Conservation (phyloP, 164 flowering plant genomes). For the Akebia trifoliata region DNA sequence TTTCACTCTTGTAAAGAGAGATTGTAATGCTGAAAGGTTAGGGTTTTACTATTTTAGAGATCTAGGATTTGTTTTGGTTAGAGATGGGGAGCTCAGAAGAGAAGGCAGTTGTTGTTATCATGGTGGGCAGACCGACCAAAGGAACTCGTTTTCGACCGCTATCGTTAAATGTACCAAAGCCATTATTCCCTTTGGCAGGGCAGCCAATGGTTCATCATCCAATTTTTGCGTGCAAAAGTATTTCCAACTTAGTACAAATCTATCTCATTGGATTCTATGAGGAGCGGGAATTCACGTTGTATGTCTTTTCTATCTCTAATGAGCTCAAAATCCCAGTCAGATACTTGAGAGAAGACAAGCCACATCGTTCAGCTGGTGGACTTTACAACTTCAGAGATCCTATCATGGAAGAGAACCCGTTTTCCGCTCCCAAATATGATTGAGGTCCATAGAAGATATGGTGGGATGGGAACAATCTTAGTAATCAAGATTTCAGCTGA, state of each 20-base stretch:
- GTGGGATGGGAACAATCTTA: constrained; percentile 91
- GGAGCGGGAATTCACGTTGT: constrained; percentile 93
- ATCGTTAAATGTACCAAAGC: constrained; percentile 87
- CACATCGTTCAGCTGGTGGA: constrained; percentile 98
- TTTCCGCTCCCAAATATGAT: constrained; percentile 92
- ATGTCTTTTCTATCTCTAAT: constrained; percentile 84
- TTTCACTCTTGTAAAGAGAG: too few species aligned
- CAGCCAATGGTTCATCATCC: constrained; percentile 98
- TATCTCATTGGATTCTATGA: constrained; percentile 96
- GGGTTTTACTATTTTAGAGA: neutral
- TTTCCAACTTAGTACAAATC: constrained; percentile 83
- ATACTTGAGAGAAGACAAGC: constrained; percentile 91
- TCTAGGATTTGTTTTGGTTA: constrained; percentile 1
- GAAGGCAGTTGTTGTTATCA: constrained; percentile 84
- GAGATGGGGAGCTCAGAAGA: constrained; percentile 63
- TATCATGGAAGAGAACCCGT: constrained; percentile 92
- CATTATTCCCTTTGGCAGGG: constrained; percentile 91
- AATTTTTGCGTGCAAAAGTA: constrained; percentile 90
- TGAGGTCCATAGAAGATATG: constrained; percentile 78
- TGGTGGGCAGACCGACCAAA: constrained; percentile 96
- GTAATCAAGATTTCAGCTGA: constrained; percentile 98
- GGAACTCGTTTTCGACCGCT: constrained; percentile 91
- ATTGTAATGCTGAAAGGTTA: too few species aligned
- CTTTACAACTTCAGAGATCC: constrained; percentile 86
- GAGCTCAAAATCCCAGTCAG: constrained; percentile 93